phyloP scores from a whole-genome alignment of 768 basidiomycete species.

The Neoboletus brunneissimus region DNA sequence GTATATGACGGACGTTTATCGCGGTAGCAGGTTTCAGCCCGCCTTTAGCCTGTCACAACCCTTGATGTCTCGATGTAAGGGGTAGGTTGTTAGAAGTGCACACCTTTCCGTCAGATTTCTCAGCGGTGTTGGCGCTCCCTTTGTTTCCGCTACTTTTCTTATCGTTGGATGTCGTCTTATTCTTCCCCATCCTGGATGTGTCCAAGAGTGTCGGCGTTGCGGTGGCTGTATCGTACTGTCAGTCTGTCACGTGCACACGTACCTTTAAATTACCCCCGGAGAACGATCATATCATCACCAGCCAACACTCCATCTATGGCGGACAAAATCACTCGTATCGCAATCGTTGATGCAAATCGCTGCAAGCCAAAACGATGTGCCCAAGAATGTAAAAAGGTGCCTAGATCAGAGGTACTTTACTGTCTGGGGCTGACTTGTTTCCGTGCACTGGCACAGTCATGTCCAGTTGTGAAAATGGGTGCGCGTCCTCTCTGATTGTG shows the following conservation, averaged over 20 bases:
- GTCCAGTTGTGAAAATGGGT: conserved; percentile 99
- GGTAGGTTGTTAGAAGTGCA: background rate
- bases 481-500: conserved; percentile 21
- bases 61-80: background rate
- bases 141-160: conserved; percentile 25
- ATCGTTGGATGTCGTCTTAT: conserved; percentile 24
- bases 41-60: conserved; percentile 45
- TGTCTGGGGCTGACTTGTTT: conserved; percentile 5
- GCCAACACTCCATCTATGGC: conserved; percentile 48
- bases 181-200: conserved; percentile 26
- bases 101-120: conserved; percentile 27
- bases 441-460: conserved; percentile 59
- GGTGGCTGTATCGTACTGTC: conserved; percentile 4
- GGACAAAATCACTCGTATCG: conserved; percentile 97
- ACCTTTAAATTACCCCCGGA: background rate
- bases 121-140: conserved; percentile 8
- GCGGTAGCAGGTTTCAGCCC: conserved; percentile 75
- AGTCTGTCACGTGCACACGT: conserved; percentile 17
- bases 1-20: conserved; percentile 81
- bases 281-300: conserved; percentile 6
- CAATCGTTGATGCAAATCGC: conserved; percentile 86
- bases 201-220: background rate
- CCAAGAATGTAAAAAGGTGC: conserved; percentile 96
- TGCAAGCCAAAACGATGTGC: conserved; percentile 98
- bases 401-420: conserved; percentile 4